Evolutionary conservation across 2,329 filamentous ascomycete genomes (phyloP), one percentile per base, ranked within the genome.

Genomic region (Colletotrichum liriopes): DNA sequence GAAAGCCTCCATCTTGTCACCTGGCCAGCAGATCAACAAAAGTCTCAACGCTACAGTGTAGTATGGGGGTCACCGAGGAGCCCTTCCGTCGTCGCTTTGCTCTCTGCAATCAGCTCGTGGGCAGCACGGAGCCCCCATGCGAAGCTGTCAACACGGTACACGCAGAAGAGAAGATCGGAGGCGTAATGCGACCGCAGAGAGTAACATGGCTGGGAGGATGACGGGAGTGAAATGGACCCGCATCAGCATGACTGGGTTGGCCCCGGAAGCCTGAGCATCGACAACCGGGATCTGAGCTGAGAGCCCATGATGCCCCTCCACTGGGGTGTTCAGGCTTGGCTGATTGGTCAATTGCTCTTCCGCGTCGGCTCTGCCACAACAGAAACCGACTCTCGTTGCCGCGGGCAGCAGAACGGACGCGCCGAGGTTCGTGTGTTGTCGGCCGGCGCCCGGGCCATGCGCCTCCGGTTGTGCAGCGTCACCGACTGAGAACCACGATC

Each of bases 201-300:
- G 20, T 8, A n/a, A 18, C 9, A 14, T 7, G 3, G 43, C 2
- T 2, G 43, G 41, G 1, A 5, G 5, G 12, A n/a, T 3, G 3
- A 0, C 20, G 18, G 12, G 54, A 32, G 35, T 16, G 26, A 49
- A 39, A 32, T 26, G 7, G 9, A 49, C 47, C 49, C 49, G 32
- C n/a, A 51, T 41, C 39, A 49, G 16, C n/a, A 51, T 41, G 37
- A 26, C 59, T 37, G 32, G 45, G 59, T 29, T 45, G 35, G 43
- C 58, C 65, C 52, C 56, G 66, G 61, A 26, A 51, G 23, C 39
- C 63, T 71, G 62, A 67, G 47, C 55, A 61, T 26, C 32, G 39
- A 61, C n/a, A n/a, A 26, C 41, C 32, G 18, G 52, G 20, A 26
- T 7, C 20, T 23, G 11, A 20, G 3, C 7, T 26, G 14, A 45